Percentiles rank a stretch among this genome's conserved stretches.
Evolutionary conservation across 1,284 basidiomycete genomes (phyloP).

Genomic region (Irpex lacteus): DNA sequence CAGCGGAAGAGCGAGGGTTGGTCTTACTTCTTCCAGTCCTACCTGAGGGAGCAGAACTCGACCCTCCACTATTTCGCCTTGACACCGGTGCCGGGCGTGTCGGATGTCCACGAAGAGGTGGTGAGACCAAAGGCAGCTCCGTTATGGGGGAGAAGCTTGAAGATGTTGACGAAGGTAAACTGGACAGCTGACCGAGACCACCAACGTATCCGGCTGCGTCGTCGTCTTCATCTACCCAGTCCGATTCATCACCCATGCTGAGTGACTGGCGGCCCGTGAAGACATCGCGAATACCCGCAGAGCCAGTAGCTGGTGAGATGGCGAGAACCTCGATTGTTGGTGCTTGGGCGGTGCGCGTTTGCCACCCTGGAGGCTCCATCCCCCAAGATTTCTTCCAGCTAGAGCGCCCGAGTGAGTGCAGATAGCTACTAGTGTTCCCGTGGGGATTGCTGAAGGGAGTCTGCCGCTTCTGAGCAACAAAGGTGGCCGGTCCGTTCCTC

Average conservation of each 20-base stretch:
- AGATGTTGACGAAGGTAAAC: slow-evolving; percentile 27
- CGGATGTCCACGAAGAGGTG: slow-evolving; percentile 18
- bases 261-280: slow-evolving; percentile 65
- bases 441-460: slow-evolving; percentile 61
- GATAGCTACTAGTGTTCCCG: slow-evolving; percentile 31
- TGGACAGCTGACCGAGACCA: slow-evolving; percentile 69
- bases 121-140: slow-evolving; percentile 21
- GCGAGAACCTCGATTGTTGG: slow-evolving; percentile 71
- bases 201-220: slow-evolving; percentile 74
- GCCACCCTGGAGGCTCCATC: slow-evolving; percentile 80
- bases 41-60: slow-evolving; percentile 4
- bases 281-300: slow-evolving; percentile 63
- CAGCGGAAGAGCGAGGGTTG: slow-evolving; percentile 53
- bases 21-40: slow-evolving; percentile 29
- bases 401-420: slow-evolving; percentile 55
- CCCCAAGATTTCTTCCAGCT: slow-evolving; percentile 89
- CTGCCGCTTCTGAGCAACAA: slow-evolving; percentile 73
- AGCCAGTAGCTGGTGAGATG: slow-evolving; percentile 49
- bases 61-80: slow-evolving; percentile 24
- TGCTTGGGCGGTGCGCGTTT: slow-evolving; percentile 62
- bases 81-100: slow-evolving; percentile 17
- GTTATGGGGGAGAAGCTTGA: slow-evolving; percentile 16
- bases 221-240: slow-evolving; percentile 84
- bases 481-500: slow-evolving; percentile 47
- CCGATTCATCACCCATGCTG: slow-evolving; percentile 68